Evolutionary conservation across 2,329 filamentous ascomycete genomes (phyloP), one percentile per base, ranked within the genome.

Genomic region (Talaromyces sp.): DNA sequence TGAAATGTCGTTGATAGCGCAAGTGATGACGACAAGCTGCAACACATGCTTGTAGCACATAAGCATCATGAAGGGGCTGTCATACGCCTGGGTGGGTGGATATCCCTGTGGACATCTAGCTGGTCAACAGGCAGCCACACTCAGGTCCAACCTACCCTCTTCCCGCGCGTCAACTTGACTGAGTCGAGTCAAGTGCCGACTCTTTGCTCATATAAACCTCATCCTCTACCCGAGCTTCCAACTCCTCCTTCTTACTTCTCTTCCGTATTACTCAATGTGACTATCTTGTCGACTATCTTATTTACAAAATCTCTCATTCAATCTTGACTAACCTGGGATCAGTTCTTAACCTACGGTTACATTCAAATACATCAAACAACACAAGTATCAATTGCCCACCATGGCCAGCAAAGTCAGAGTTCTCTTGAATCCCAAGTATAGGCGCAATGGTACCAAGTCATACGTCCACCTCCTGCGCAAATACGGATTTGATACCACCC

Each of bases 401-500:
- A 79, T 79, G 76, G 68, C 72, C 19, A 70, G 69, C 67, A 86
- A 81, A 72, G 74, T 88, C 71, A 78, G 75, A 49, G 77, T 85
- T 62, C 76, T 85, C 35, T 81, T 81, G 70, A 90, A 90, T 76
- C 77, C 81, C 62, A 85, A 86, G 70, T 89, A 89, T 75, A 77
- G 84, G 70, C 79, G 78, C 66, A 81, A 84, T 66, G 88, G 88
- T 57, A 80, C 80, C 66, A 90, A 89, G 76, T 87, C 86, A 37
- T 90, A 90, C 71, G 84, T 87, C 69, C 83, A 82, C 69, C 76
- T 85, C 9, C 76, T 90, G 70, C 84, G 84, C 73, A 88, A 88
- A 74, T 90, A 85, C 73, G 81, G 84, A 65, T 87, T 90, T 72
- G 76, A 83, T 24, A 87, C 89, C 39, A 89, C 88, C 65, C 80